Evolutionary conservation across 257 asterid species (phyloP).

Genomic region (Solanum medicagineum): DNA sequence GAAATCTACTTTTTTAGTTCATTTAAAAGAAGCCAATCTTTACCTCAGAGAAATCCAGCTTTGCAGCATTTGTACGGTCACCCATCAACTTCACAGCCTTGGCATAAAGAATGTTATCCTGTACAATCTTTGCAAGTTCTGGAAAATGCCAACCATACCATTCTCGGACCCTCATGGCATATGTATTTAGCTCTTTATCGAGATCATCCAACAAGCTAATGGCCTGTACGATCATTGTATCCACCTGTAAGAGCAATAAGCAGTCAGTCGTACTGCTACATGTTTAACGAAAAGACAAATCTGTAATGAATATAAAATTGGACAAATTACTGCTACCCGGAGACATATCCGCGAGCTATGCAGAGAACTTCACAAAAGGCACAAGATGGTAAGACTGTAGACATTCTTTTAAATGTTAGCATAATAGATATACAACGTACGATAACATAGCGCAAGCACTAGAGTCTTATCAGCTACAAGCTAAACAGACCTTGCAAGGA

Average conservation of each 20-base stretch:
- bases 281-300: background rate
- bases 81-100: conserved; percentile 85
- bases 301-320: background rate
- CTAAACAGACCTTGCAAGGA: background rate
- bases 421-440: background rate
- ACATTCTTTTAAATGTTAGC: background rate
- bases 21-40: background rate
- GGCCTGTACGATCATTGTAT: conserved; percentile 90
- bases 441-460: background rate
- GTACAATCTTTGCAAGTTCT: conserved; percentile 85
- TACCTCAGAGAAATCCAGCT: conserved; percentile 85
- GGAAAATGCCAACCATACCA: conserved; percentile 99
- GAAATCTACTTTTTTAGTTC: background rate
- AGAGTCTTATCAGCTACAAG: background rate
- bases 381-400: background rate
- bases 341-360: background rate
- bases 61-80: conserved; percentile 62
- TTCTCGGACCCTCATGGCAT: conserved; percentile 93
- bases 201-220: conserved; percentile 87
- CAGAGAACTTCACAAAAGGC: background rate
- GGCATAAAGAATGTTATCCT: conserved; percentile 66
- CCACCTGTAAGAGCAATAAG: conserved; percentile 37
- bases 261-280: background rate
- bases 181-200: conserved; percentile 83
- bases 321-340: background rate